Evolutionary conservation across 2,329 filamentous ascomycete species (phyloP), one percentile per base, ranked within the genome.

Genomic region (Aureobasidium mangrovei): DNA sequence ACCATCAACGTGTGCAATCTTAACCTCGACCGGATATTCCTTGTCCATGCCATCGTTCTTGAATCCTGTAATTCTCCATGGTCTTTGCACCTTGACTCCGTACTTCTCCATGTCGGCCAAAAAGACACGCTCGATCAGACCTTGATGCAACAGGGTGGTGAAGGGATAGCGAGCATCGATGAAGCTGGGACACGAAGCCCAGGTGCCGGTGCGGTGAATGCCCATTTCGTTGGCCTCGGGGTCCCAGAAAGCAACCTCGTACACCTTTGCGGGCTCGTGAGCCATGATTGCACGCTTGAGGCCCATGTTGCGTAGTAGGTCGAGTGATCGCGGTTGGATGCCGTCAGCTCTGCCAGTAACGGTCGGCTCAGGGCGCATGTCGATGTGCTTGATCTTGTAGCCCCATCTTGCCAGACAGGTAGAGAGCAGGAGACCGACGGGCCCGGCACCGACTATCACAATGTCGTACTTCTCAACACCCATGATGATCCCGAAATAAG

Each of bases 341-440:
- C 89, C 90, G 70, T 95, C 90, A 54, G 90, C 91, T 60, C 90
- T 86, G 52, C 90, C 90, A 24, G 89, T 95, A 2, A 82, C 74
- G 9, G 90, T 95, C 12, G 90, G 90, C 64, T 91, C 86, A 2
- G 88, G 77, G 56, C 90, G 80, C 71, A 94, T 95, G 72, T 95
- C 91, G 65, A 95, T 89, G 72, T 95, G 89, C 76, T 91, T 95
- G 70, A 96, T 88, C 69, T 83, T 89, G 77, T 95, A 96, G 24
- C 91, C 91, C 88, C 90, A 95, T 74, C 90, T 79, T 57, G 88
- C 87, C 58, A 96, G 79, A 67, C 87, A 91, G 31, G 90, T 90
- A 7, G 89, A 93, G 27, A 95, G 79, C 72, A 94, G 84, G 56
- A 95, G 80, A 54, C 91, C 91, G 39, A 91, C 89, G 3, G 91